Evolutionary conservation across 2,329 filamentous ascomycete genomes (phyloP).

Genomic region (Diaporthe citriasiana): DNA sequence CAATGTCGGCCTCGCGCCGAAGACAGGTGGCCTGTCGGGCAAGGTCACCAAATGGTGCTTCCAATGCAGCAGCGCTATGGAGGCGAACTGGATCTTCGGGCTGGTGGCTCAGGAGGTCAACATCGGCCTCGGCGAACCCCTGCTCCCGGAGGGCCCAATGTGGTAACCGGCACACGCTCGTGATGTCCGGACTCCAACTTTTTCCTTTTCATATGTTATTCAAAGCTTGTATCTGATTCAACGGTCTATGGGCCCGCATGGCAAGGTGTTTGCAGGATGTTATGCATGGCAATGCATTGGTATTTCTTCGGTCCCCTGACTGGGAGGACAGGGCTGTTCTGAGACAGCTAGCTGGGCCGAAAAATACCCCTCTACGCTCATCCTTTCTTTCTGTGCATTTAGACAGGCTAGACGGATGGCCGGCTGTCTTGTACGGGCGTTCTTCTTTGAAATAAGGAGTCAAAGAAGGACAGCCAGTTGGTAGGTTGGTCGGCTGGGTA

Average conservation of each 20-base stretch:
- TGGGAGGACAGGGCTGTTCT: neutral
- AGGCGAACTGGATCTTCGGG: constrained; percentile 69
- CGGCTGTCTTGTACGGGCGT: neutral
- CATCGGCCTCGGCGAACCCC: constrained; percentile 45
- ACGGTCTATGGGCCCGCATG: constrained; percentile 28
- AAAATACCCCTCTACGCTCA: neutral
- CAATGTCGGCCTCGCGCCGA: constrained; percentile 65
- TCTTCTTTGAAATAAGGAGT: neutral
- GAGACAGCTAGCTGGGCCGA: constrained; percentile 5
- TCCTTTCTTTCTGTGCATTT: constrained; percentile 30
- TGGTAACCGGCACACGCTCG: neutral
- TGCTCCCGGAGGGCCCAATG: neutral
- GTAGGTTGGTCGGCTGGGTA: neutral
- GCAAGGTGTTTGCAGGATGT: constrained; percentile 41
- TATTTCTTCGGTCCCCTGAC: neutral
- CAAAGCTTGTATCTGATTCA: constrained; percentile 14
- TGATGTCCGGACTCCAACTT: neutral
- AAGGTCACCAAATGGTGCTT: constrained; percentile 76
- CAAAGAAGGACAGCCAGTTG: neutral
- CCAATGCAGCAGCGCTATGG: constrained; percentile 67
- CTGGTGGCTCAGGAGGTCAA: constrained; percentile 71
- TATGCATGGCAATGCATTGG: constrained; percentile 36
- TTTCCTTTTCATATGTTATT: constrained; percentile 39
- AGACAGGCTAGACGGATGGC: constrained; percentile 24
- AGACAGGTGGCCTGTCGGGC: constrained; percentile 65